Base-by-base conservation (phyloP, 768 basidiomycete species). In the Phanerodontia chrysosporium region DNA sequence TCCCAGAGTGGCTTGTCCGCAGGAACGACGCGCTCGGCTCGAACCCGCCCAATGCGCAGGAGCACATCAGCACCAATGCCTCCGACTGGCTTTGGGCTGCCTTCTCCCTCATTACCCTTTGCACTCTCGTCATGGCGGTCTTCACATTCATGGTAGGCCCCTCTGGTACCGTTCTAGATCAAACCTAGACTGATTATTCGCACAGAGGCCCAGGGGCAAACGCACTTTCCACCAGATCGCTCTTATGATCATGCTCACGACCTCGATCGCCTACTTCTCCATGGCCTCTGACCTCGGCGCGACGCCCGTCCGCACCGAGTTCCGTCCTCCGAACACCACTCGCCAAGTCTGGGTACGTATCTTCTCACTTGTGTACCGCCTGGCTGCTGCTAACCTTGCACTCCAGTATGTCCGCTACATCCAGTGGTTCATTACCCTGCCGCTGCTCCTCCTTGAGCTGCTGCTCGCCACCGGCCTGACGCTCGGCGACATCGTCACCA, bases 1-100 rank as follows among this genome's bases (percentile, higher is more conserved):
- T 56, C 10, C 60, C 54, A 32, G 36, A 25, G 10, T 32, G 22
- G 22, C 42, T 56, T 22, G 35, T 45, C 67, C 73, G 70, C 59
- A 55, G 60, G 24, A 75, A 76, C 62, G 58, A 65, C 12, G 75
- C 75, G 0, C 66, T 76, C 30, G 16, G 63, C 0, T 24, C 27
- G 46, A 78, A 78, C 63, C 76, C 76, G 0, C 73, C 75, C 6
- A 69, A 59, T 6, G 76, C 75, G 13, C 64, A 69, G 8, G 58
- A 58, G 55, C 74, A 79, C 67, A 78, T 83, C 67, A 77, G 76
- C 54, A 72, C 65, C 13, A 63, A 69, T 60, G 81, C 76, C 3
- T 80, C 81, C 0, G 74, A 82, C 67, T 84, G 78, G 79, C 67
- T 80, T 13, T 85, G 81, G 81, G 75, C 81, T 0, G 80, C 80